These are phyloP conservation scores for Fusarium begoniae DNA, from an alignment of 2,329 filamentous ascomycete genomes.

Conservation along the genomic window DNA sequence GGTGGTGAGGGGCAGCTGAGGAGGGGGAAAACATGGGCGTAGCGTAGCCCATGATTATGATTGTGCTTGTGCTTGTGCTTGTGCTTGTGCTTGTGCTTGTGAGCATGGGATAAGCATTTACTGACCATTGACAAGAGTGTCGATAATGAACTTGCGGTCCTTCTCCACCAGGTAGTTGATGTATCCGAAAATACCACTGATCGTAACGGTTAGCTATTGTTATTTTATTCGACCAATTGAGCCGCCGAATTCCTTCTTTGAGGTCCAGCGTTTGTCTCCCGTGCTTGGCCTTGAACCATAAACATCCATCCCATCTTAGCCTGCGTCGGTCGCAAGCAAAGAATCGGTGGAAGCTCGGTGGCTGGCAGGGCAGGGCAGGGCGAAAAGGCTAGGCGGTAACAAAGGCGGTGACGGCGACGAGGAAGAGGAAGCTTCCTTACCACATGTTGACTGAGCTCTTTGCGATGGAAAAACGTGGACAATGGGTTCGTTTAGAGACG, in stretches of 20 bases:
- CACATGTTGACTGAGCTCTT: conserved; percentile 43
- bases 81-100: neutral
- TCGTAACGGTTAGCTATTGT: conserved; percentile 41
- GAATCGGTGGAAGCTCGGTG: conserved; percentile 25
- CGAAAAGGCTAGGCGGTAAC: conserved; percentile 10
- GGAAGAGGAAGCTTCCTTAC: conserved; percentile 33
- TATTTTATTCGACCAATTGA: conserved; percentile 30
- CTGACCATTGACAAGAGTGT: conserved; percentile 95
- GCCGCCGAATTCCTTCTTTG: conserved; percentile 3
- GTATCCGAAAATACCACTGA: conserved; percentile 95
- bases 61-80: neutral
- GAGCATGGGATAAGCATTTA: conserved; percentile 37
- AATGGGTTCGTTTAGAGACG: conserved; percentile 20
- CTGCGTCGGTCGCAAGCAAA: conserved; percentile 28
- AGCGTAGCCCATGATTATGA: neutral
- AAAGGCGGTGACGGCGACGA: conserved; percentile 36
- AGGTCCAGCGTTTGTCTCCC: conserved; percentile 1
- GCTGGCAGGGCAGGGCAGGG: neutral
- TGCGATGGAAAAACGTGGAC: conserved; percentile 19
- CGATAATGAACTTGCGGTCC: conserved; percentile 94
- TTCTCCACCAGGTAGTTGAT: conserved; percentile 99
- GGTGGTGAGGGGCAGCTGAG: conserved; percentile 28
- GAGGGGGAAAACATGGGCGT: conserved; percentile 17
- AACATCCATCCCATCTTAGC: conserved; percentile 14
- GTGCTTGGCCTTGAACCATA: conserved; percentile 7